Evolutionary conservation across 306 rosid genomes (phyloP).

Genomic region (Betula pendula): DNA sequence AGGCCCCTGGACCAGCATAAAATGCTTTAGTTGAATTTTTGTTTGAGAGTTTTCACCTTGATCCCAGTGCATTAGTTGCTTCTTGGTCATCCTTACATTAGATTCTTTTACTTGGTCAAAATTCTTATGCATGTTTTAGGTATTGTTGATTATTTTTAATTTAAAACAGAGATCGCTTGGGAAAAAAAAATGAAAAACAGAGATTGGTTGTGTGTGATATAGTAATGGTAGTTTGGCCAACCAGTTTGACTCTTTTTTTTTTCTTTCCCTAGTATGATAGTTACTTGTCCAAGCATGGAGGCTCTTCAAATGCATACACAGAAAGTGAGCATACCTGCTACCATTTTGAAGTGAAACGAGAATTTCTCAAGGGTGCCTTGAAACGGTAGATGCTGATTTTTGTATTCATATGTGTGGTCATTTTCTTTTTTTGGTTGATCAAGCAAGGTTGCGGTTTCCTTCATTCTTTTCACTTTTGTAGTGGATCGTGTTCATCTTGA

Average conservation of each 20-base stretch:
- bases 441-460: constrained; percentile 23
- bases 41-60: neutral
- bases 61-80: constrained; percentile 1
- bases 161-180: neutral
- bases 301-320: constrained; percentile 93
- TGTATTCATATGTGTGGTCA: constrained; percentile 8
- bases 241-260: constrained; percentile 44
- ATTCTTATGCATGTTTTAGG: constrained; percentile 6
- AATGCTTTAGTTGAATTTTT: neutral
- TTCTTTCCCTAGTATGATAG: constrained; percentile 85
- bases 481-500: neutral
- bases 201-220: constrained; percentile 19
- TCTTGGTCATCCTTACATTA: neutral
- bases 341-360: constrained; percentile 91
- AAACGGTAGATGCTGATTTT: constrained; percentile 57
- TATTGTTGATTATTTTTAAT: constrained; percentile 18
- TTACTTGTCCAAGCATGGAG: constrained; percentile 98
- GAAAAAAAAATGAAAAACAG: neutral
- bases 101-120: constrained; percentile 1
- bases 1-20: neutral
- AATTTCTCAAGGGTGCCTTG: constrained; percentile 87
- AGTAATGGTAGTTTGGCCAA: constrained; percentile 26
- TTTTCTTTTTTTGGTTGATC: constrained; percentile 23
- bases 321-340: constrained; percentile 94
- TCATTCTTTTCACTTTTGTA: constrained; percentile 24